Percentiles rank a stretch among this genome's conserved stretches.
phyloP scores from a whole-genome alignment of 1,284 basidiomycete genomes.

The Lentinus polychrous region DNA sequence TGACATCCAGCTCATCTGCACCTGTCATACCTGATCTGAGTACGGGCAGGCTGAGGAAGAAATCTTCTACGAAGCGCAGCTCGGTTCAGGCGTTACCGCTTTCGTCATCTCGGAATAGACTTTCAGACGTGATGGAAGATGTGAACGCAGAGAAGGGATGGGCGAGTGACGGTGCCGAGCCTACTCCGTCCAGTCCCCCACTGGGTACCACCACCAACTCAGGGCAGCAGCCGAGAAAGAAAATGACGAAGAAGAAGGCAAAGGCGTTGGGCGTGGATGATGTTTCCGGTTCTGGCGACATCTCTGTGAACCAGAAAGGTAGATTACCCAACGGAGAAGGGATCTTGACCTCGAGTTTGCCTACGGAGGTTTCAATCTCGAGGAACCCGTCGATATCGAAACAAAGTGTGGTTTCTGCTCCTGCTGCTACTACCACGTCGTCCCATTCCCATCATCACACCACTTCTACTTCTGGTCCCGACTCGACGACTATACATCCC shows the following conservation, averaged over 20 bases:
- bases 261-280: neutral
- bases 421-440: slow-evolving; percentile 17
- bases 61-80: slow-evolving; percentile 18
- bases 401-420: slow-evolving; percentile 18
- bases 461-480: too few relatives aligned
- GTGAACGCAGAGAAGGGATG: slow-evolving; percentile 18
- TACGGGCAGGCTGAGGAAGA: slow-evolving; percentile 14
- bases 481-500: slow-evolving; percentile 9
- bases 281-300: neutral
- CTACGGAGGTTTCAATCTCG: slow-evolving; percentile 18
- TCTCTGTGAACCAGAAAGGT: neutral
- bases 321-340: slow-evolving; percentile 7
- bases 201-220: too few relatives aligned
- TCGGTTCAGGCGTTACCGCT: slow-evolving; percentile 14
- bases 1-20: slow-evolving; percentile 6
- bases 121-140: slow-evolving; percentile 2
- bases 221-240: neutral
- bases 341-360: slow-evolving; percentile 1
- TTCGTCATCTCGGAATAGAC: slow-evolving; percentile 4
- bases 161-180: slow-evolving; percentile 24
- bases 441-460: too few relatives aligned
- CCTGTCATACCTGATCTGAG: slow-evolving; percentile 2
- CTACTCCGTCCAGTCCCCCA: slow-evolving; percentile 1
- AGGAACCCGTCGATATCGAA: slow-evolving; percentile 25
- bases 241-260: neutral